Evolutionary conservation across 768 basidiomycete genomes (phyloP).

Genomic region (Naganishia antarctica): DNA sequence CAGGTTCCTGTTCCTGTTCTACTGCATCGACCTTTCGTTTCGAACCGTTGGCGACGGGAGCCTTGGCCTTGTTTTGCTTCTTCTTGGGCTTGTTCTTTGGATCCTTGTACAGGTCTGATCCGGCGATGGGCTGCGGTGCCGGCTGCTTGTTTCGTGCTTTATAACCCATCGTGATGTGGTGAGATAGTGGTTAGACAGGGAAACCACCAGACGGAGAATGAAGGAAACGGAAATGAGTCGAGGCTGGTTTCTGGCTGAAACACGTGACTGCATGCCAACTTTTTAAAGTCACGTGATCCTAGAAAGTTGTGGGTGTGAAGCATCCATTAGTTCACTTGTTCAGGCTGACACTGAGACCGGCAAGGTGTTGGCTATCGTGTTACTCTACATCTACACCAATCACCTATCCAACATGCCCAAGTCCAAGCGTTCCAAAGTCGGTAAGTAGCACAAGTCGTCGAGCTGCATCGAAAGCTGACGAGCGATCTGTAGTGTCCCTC

Average conservation of each 20-base stretch:
- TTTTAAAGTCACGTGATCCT: constrained; percentile 9
- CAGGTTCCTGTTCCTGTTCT: constrained; percentile 18
- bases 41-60: constrained; percentile 23
- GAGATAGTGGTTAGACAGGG: neutral
- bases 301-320: constrained; percentile 9
- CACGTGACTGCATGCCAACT: constrained; percentile 6
- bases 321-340: neutral
- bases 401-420: constrained; percentile 61
- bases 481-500: constrained; percentile 64
- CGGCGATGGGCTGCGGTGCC: constrained; percentile 38
- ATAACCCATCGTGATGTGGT: constrained; percentile 40
- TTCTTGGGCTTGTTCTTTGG: constrained; percentile 33
- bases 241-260: neutral
- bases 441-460: constrained; percentile 53
- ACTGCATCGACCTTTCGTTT: constrained; percentile 27
- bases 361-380: too few relatives aligned
- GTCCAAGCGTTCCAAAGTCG: constrained; percentile 83
- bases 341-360: neutral
- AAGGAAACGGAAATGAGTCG: too few relatives aligned
- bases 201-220: too few relatives aligned
- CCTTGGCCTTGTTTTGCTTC: constrained; percentile 18
- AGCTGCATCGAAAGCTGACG: neutral
- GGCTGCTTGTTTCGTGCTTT: constrained; percentile 48
- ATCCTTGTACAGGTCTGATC: constrained; percentile 34
- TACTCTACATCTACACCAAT: neutral